phyloP scores from a whole-genome alignment of 768 basidiomycete genomes.

The Tulasnella sp. region DNA sequence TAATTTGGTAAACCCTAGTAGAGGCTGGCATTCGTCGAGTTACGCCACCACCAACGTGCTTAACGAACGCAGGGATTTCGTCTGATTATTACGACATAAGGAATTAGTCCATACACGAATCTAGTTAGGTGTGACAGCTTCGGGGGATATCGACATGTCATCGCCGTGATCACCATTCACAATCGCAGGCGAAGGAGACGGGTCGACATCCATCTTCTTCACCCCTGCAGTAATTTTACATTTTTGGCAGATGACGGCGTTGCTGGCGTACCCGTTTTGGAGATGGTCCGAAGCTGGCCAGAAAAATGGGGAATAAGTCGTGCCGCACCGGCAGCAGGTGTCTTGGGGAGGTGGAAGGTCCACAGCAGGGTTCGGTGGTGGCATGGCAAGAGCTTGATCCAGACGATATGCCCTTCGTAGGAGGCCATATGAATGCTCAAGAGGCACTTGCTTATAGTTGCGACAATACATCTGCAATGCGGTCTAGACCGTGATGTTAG shows the following conservation, averaged over 20 bases:
- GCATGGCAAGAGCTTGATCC: slow-evolving; percentile 54
- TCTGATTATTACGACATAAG: slow-evolving; percentile 5
- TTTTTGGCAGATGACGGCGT: slow-evolving; percentile 36
- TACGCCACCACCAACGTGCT: background rate
- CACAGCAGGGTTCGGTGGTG: background rate
- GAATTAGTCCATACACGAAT: background rate
- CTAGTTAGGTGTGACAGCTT: background rate
- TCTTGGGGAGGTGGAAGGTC: slow-evolving; percentile 29
- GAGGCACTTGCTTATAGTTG: slow-evolving; percentile 71
- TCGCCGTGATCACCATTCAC: background rate
- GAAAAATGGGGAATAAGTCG: slow-evolving; percentile 70
- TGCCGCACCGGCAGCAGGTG: slow-evolving; percentile 51
- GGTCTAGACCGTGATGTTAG: slow-evolving; percentile 45
- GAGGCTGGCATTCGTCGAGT: too few relatives aligned
- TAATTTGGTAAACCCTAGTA: too few relatives aligned
- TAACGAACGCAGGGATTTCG: background rate
- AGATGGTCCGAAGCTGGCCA: slow-evolving; percentile 37
- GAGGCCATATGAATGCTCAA: slow-evolving; percentile 68
- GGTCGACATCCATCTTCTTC: background rate
- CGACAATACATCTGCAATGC: slow-evolving; percentile 82
- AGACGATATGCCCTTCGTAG: slow-evolving; percentile 83
- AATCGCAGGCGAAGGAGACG: background rate
- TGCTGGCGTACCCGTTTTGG: slow-evolving; percentile 25
- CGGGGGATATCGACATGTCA: background rate
- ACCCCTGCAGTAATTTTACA: slow-evolving; percentile 33